Base-by-base conservation (phyloP, 2,329 filamentous ascomycete species). In the Fusarium falciforme region DNA sequence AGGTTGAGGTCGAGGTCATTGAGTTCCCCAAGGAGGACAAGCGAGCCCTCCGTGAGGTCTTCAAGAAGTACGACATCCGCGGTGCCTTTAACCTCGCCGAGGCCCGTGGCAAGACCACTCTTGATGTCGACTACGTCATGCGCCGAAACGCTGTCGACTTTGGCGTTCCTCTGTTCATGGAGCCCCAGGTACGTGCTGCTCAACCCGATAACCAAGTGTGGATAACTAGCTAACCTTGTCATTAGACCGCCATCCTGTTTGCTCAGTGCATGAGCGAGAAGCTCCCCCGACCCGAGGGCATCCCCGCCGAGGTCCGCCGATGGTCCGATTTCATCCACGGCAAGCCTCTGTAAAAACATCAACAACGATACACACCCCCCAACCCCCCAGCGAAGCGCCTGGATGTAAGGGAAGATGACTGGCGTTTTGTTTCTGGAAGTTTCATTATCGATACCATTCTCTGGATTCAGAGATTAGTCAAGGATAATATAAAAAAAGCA, bases 51-150 rank as follows among this genome's bases (percentile, higher is more conserved):
- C 91, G 96, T 76, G 94, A 98, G 81, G 95, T 98, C 38, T 99
- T 99, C 86, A 87, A 96, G 89, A 97, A 97, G 89, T 95, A 98
- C 85, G 93, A 98, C 83, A 97, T 99, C 84, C 91, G 93, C 68
- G 96, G 96, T 79, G 94, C 95, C 71, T 99, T 99, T 89, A 98
- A 98, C 88, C 87, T 99, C 79, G 95, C 96, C 68, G 91, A 93
- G 84, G 90, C 90, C 77, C 89, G 95, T 80, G 96, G 92, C 70
- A 95, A 94, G 88, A 96, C 93, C 40, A 88, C 94, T 70, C 87
- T 93, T 71, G 96, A 99, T 81, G 94, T 97, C 80, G 95, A 99
- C 87, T 99, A 99, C 80, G 95, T 99, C 66, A 98, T 98, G 96
- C 91, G 96, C 80, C 91, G 96, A 82, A 99, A 99, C 81, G 96